Base-by-base conservation (phyloP, 306 rosid species). In the Ziziphus jujuba region DNA sequence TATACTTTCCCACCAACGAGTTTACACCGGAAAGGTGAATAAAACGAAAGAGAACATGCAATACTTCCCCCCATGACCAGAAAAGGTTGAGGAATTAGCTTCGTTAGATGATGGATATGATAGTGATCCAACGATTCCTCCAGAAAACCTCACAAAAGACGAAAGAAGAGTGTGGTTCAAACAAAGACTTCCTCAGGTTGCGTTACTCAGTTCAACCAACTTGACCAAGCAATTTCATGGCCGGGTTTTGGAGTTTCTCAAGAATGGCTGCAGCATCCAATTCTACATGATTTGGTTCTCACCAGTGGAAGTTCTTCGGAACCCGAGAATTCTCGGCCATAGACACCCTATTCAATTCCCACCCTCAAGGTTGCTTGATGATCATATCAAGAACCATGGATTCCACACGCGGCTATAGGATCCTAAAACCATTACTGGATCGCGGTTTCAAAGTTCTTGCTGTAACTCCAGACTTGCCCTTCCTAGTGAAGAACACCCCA, bases 251-350 rank as follows among this genome's bases (percentile, higher is more conserved):
- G 59, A 71, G 59, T 77, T 77, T n/a, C 69, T 77, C 43, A 45
- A 55, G 54, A 59, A 44, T 14, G 54, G 61, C 1, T 77, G 81
- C 34, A 52, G 21, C 34, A 25, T 14, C 15, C 76, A 60, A 43
- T 55, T 77, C 69, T 77, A 36, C 77, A 71, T 77, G 77, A 71
- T 76, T 10, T 77, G 81, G 81, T 23, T 71, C 9, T 53, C 68
- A 21, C 73, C 77, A 7, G 63, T 73, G n/a, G 2, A 71, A 53
- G 63, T 59, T 36, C 21, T 71, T 77, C 55, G 52, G 59, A 10
- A 6, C 1, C 0, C 49, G 50, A 9, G 33, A 66, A 10, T 16
- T 66, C 22, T 35, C 36, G 33, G 11, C 51, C 35, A 8, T 66
- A 1, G 71, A 53, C 9, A 66, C 50, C 20, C 61, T 66, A 5